Base-by-base conservation (phyloP, 176 grass and related monocot species). In the Zoysia pacifica region DNA sequence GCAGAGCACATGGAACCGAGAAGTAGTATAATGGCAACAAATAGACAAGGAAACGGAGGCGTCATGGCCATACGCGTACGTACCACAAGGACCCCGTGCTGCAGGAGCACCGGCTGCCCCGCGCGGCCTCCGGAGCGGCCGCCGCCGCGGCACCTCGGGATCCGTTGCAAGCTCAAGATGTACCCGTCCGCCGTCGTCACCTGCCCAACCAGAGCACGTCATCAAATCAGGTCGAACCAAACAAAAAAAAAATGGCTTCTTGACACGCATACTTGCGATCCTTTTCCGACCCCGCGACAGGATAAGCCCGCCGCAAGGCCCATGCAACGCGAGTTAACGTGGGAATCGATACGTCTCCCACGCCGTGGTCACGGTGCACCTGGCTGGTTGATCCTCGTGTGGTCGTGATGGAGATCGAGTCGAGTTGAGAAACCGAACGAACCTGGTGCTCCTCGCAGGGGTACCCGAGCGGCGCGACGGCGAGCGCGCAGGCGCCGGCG, bases 71-170 rank as follows among this genome's bases (percentile, higher is more conserved):
- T 18, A 16, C 54, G 48, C 19, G 2, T 4, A 48, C 78, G 39
- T 93, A 97, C 94, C 91, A 89, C 83, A 35, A 97, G 86, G 41
- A 97, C 83, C 0, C 94, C 94, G 13, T 97, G 94, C 62, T 97
- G 94, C 83, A 97, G 70, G 16, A 97, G 81, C 60, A 97, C 91
- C 79, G 94, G 94, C 91, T 89, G 91, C 73, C 86, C 77, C 48
- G 60, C 49, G 6, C 65, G 48, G 62, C 47, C 46, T 67, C 19
- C 75, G 62, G 0, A 51, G n/a, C 16, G 37, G n/a, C 40, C 63
- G 10, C 61, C 72, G 6, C 67, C 9, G 55, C 55, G 86, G 15
- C 91, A 81, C 11, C 75, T 45, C 14, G 94, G 89, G 18, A 97
- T 93, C 69, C 91, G 62, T 63, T 97, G 94, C 71, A 97, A 12